phyloP scores from a whole-genome alignment of 352 stramenopile genomes.

The Globisporangium nodosum region DNA sequence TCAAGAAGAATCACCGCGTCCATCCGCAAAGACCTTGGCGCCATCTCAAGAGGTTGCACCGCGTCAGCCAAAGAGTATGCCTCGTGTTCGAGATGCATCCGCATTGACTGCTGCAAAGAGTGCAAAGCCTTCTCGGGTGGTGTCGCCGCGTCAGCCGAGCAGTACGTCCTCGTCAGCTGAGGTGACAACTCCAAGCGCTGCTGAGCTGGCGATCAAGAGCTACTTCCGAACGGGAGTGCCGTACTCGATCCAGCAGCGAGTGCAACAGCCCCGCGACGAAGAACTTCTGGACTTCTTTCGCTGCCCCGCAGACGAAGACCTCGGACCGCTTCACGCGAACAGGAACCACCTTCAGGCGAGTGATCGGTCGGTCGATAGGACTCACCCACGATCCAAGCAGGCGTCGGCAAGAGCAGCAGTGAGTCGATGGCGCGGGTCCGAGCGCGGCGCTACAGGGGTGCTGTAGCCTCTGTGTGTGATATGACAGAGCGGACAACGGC shows the following conservation, averaged over 20 bases:
- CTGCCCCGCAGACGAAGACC: neutral
- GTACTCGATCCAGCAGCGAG: conserved; percentile 10
- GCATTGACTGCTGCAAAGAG: neutral
- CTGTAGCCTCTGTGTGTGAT: neutral
- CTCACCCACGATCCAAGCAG: neutral
- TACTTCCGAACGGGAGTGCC: conserved; percentile 7
- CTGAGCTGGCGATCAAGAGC: neutral
- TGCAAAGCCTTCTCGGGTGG: neutral
- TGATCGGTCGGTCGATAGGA: neutral
- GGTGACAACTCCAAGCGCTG: neutral
- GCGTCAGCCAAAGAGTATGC: neutral
- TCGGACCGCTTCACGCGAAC: neutral
- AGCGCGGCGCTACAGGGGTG: neutral
- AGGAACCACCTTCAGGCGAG: neutral
- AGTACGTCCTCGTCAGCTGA: neutral
- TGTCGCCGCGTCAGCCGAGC: neutral
- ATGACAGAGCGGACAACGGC: neutral
- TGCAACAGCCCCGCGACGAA: neutral
- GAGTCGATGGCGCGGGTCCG: neutral
- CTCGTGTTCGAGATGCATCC: neutral
- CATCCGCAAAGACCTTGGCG: neutral
- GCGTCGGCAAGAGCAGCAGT: neutral
- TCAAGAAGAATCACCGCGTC: neutral
- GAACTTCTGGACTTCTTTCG: neutral
- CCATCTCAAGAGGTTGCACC: neutral